Percentiles rank a stretch among this genome's conserved stretches.
These are phyloP conservation scores for Baudoinia panamericana DNA, from an alignment of 495 filamentous ascomycete species.

Conservation along the genomic window DNA sequence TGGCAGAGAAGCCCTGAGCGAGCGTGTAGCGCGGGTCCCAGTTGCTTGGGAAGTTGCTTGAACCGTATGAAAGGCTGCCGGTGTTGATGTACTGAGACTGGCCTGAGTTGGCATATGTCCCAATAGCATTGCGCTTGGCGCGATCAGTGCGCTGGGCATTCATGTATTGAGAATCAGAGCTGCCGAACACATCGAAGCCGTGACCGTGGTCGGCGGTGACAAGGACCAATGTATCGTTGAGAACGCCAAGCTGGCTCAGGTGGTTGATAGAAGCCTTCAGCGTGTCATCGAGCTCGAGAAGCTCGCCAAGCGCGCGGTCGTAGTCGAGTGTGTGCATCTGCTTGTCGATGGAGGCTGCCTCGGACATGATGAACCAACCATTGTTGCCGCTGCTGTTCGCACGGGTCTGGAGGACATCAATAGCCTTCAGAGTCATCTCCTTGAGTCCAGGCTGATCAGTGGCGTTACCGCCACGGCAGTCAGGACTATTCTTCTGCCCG, in stretches of 20 bases:
- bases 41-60: constrained; percentile 55
- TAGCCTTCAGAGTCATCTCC: constrained; percentile 70
- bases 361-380: constrained; percentile 65
- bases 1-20: constrained; percentile 47
- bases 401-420: constrained; percentile 53
- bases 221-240: constrained; percentile 55
- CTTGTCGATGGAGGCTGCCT: constrained; percentile 67
- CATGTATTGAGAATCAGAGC: constrained; percentile 47
- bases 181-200: constrained; percentile 54
- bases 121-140: constrained; percentile 52
- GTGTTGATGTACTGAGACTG: constrained; percentile 51
- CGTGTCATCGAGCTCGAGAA: constrained; percentile 65
- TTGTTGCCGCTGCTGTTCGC: constrained; percentile 36
- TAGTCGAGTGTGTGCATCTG: constrained; percentile 68
- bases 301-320: constrained; percentile 59
- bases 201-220: constrained; percentile 69
- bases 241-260: constrained; percentile 40
- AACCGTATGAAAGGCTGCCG: constrained; percentile 38
- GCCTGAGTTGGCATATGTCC: constrained; percentile 51
- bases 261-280: constrained; percentile 51
- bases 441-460: constrained; percentile 58
- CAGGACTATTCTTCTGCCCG: constrained; percentile 47
- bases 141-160: constrained; percentile 45
- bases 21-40: constrained; percentile 68
- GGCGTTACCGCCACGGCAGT: constrained; percentile 43